These are phyloP conservation scores for Erodium chrysanthum DNA, from an alignment of 441 rosid genomes.

Conservation along the genomic window DNA sequence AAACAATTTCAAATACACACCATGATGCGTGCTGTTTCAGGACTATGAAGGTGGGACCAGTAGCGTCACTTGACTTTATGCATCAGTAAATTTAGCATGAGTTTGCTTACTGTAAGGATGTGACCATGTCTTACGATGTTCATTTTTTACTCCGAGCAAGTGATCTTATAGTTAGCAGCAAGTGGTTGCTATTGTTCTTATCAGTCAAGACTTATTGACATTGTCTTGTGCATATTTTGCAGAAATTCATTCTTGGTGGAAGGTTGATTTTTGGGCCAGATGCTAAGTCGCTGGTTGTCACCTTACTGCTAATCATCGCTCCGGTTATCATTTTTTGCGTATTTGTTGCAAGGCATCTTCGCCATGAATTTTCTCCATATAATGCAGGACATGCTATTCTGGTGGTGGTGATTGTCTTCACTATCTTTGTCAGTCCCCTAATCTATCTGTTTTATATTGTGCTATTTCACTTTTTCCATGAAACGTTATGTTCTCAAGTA, in stretches of 20 bases:
- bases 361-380: constrained; percentile 54
- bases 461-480: constrained; percentile 7
- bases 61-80: neutral
- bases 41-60: neutral
- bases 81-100: neutral
- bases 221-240: constrained; percentile 21
- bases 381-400: constrained; percentile 66
- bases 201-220: constrained; percentile 1
- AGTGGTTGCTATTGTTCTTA: neutral
- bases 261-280: constrained; percentile 97
- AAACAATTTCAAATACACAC: neutral
- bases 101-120: neutral
- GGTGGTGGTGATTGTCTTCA: constrained; percentile 54
- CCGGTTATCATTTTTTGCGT: constrained; percentile 69
- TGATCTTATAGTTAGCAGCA: neutral
- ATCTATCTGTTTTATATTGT: neutral
- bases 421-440: constrained; percentile 53
- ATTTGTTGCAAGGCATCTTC: constrained; percentile 82
- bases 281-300: constrained; percentile 71
- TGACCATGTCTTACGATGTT: neutral
- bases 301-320: constrained; percentile 58
- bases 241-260: constrained; percentile 83
- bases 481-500: constrained; percentile 11
- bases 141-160: neutral
- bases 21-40: neutral